Base-by-base conservation (phyloP, 2,329 filamentous ascomycete species). In the Stagonosporopsis chrysanthemi region DNA sequence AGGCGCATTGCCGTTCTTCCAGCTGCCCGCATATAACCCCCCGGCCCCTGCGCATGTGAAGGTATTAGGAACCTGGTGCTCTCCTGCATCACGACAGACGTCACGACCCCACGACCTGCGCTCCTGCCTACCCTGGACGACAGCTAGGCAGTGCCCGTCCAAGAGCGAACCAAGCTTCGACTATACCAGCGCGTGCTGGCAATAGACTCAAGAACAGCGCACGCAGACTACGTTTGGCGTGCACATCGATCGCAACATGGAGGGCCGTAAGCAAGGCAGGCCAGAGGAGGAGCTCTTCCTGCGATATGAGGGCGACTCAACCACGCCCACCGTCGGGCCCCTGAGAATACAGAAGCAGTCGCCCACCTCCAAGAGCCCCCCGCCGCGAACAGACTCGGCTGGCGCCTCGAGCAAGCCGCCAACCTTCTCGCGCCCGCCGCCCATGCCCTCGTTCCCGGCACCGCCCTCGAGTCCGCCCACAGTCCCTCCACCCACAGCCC, bases 261-360 rank as follows among this genome's bases (percentile, higher is more conserved):
- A 83, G 73, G 76, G 74, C 73, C 70, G 78, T 71, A 81, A 78
- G 67, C 86, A 88, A 72, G 88, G 89, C 68, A 82, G 88, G 66
- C 86, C 89, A 24, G 89, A 92, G 28, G 89, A 92, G 77, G 91
- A 94, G 83, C 89, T 96, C 81, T 94, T 96, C 80, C 84, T 96
- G 63, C 77, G 82, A 40, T 53, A 55, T 6, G 60, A 78, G 72
- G 48, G 63, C 31, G 68, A 75, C 47, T 76, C 78, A 42, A 87
- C 92, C 69, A 92, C 90, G 69, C 90, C 92, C 56, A 91, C 90
- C 17, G 85, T 96, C 66, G 90, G 90, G 69, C 92, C 92, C 58
- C 78, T 97, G 77, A 87, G 91, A 71, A 96, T 96, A 75, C 89
- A 88, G 80, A 96, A 96, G 77, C 87, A 88, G 54, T 85, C 87